These are phyloP conservation scores for Globomyces sp. DNA, from an alignment of 371 early-diverging fungal genomes.

Conservation along the genomic window DNA sequence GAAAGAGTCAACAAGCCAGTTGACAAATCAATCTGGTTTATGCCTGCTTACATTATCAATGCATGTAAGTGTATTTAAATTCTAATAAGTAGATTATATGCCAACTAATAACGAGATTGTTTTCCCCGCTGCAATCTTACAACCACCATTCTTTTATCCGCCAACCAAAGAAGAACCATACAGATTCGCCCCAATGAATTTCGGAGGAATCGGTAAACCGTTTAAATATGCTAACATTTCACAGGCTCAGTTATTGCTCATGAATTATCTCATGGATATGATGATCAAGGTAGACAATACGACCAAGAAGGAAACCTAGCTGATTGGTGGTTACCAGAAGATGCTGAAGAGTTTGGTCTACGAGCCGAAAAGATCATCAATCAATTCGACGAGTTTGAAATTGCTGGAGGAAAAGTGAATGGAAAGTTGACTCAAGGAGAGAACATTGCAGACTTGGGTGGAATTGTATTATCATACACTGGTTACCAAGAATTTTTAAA, in stretches of 20 bases:
- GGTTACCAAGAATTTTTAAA: conserved; percentile 30
- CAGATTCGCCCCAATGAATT: conserved; percentile 26
- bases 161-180: not conserved
- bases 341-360: conserved; percentile 47
- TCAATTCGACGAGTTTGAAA: conserved; percentile 45
- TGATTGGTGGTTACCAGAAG: conserved; percentile 69
- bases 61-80: not conserved
- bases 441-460: conserved; percentile 78
- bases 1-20: conserved; percentile 1
- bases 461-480: conserved; percentile 36
- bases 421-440: conserved; percentile 62
- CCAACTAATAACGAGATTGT: conserved; percentile 15
- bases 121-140: conserved; percentile 25
- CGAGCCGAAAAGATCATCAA: conserved; percentile 58
- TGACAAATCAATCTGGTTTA: conserved; percentile 4
- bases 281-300: conserved; percentile 54
- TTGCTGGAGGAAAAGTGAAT: conserved; percentile 14
- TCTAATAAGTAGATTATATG: not conserved
- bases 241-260: conserved; percentile 40
- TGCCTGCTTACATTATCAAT: conserved; percentile 17
- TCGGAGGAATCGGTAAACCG: conserved; percentile 38
- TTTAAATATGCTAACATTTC: not conserved
- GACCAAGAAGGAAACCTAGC: conserved; percentile 42
- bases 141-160: conserved; percentile 28
- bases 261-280: conserved; percentile 51